These are phyloP conservation scores for Hypoxylon sp. DNA, from an alignment of 2,329 filamentous ascomycete species.

Conservation along the genomic window DNA sequence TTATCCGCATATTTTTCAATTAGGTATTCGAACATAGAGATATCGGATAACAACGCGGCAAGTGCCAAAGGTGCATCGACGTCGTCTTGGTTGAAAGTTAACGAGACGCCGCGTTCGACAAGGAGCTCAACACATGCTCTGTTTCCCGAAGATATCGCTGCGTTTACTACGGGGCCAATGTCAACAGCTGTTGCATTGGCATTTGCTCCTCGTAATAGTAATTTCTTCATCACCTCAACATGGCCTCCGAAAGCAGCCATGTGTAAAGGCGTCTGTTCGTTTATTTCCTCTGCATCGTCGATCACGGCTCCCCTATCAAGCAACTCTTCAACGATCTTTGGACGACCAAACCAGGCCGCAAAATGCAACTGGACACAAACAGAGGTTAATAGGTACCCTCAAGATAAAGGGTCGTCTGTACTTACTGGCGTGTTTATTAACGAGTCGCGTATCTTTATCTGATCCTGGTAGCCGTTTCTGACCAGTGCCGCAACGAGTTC, in stretches of 20 bases:
- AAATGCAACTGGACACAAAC: slow-evolving; percentile 51
- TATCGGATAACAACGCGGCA: slow-evolving; percentile 58
- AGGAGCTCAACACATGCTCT: slow-evolving; percentile 59
- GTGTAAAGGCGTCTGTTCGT: slow-evolving; percentile 57
- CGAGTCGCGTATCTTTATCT: slow-evolving; percentile 55
- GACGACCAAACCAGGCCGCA: slow-evolving; percentile 53
- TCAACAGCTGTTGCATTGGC: slow-evolving; percentile 54
- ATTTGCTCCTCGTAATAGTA: slow-evolving; percentile 57
- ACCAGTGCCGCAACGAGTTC: slow-evolving; percentile 58
- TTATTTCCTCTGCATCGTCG: slow-evolving; percentile 55
- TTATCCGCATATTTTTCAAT: slow-evolving; percentile 59
- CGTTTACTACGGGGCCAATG: slow-evolving; percentile 58
- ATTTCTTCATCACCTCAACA: slow-evolving; percentile 59
- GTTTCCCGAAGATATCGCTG: slow-evolving; percentile 61
- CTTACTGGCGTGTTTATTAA: slow-evolving; percentile 56
- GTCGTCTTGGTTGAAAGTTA: slow-evolving; percentile 53
- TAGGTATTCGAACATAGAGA: slow-evolving; percentile 60
- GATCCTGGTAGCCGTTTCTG: slow-evolving; percentile 56
- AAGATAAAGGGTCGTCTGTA: background rate
- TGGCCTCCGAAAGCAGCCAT: slow-evolving; percentile 59
- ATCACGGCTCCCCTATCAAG: slow-evolving; percentile 55
- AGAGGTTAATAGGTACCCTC: slow-evolving; percentile 9
- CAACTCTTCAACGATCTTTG: slow-evolving; percentile 58
- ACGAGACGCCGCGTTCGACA: slow-evolving; percentile 57
- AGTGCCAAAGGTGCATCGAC: slow-evolving; percentile 57